Percentiles rank a stretch among this genome's conserved stretches.
These are phyloP conservation scores for Prunus davidiana DNA, from an alignment of 306 rosid species.

Conservation along the genomic window DNA sequence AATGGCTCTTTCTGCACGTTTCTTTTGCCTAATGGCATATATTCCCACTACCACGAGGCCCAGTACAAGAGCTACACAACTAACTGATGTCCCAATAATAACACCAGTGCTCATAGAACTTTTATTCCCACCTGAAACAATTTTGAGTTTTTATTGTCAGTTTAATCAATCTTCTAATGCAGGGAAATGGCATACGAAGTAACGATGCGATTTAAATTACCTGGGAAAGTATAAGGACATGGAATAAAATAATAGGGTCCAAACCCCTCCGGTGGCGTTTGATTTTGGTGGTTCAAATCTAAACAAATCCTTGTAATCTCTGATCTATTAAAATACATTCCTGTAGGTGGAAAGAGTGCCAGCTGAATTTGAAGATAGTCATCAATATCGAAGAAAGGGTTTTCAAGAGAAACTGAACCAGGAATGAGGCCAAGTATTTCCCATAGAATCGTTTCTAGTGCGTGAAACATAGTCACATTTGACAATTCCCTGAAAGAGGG, in stretches of 20 bases:
- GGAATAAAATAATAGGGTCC: conserved; percentile 82
- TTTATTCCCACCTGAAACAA: conserved; percentile 42
- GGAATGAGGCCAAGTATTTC: conserved; percentile 54
- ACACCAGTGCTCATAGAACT: conserved; percentile 44
- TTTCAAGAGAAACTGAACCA: conserved; percentile 75
- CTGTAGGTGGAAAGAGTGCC: conserved; percentile 76
- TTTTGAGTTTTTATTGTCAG: conserved; percentile 23
- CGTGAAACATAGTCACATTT: conserved; percentile 43
- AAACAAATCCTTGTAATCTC: conserved; percentile 80
- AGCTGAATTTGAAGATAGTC: conserved; percentile 82
- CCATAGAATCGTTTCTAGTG: conserved; percentile 74
- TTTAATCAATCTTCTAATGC: conserved; percentile 1
- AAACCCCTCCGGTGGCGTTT: conserved; percentile 65
- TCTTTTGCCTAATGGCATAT: conserved; percentile 83
- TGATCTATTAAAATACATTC: conserved; percentile 58
- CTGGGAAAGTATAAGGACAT: conserved; percentile 62
- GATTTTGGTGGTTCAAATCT: conserved; percentile 67
- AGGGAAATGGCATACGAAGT: conserved; percentile 1
- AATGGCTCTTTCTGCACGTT: conserved; percentile 84
- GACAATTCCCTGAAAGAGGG: conserved; percentile 73
- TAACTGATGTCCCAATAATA: conserved; percentile 52
- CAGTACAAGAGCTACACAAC: conserved; percentile 52
- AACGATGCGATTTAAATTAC: conserved; percentile 35
- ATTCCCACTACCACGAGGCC: conserved; percentile 59
- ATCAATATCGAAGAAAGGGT: conserved; percentile 63